A percentile compares a stretch with the other conserved stretches of the same genome.
These are phyloP conservation scores for Xylaria bambusicola DNA, from an alignment of 495 filamentous ascomycete species.

Conservation along the genomic window DNA sequence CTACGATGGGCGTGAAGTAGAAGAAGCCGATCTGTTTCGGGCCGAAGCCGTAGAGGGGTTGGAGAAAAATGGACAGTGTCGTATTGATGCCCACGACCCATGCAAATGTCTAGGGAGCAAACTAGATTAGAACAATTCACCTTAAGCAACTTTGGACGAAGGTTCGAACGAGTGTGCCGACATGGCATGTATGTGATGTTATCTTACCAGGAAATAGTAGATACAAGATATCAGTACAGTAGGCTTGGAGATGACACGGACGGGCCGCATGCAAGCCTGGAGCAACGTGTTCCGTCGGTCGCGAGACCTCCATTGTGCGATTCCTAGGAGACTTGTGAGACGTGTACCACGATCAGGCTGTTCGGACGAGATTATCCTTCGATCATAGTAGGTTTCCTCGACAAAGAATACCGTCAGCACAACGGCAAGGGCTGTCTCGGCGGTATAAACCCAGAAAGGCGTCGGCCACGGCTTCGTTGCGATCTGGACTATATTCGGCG, in stretches of 20 bases:
- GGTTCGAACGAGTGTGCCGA: background rate
- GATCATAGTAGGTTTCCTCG: constrained; percentile 64
- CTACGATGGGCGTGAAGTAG: constrained; percentile 62
- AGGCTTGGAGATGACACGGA: constrained; percentile 53
- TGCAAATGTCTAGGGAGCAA: constrained; percentile 59
- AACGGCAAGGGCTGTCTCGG: constrained; percentile 49
- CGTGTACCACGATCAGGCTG: constrained; percentile 47
- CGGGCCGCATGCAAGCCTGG: constrained; percentile 48
- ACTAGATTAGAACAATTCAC: too few species aligned
- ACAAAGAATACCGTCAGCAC: constrained; percentile 52
- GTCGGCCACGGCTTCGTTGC: constrained; percentile 52
- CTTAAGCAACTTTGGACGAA: too few species aligned
- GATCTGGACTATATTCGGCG: constrained; percentile 22
- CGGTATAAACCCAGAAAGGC: constrained; percentile 57
- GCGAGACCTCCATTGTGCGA: constrained; percentile 47
- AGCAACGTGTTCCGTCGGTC: constrained; percentile 45
- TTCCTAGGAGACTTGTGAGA: constrained; percentile 46
- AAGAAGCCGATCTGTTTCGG: constrained; percentile 58
- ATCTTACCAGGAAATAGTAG: constrained; percentile 54
- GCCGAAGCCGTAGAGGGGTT: constrained; percentile 56
- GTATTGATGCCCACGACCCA: constrained; percentile 67
- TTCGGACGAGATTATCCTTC: constrained; percentile 43
- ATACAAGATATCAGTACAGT: constrained; percentile 50
- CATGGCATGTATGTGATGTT: background rate
- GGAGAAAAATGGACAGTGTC: constrained; percentile 58